Base-by-base conservation (phyloP, 257 asterid species). In the Primulina tabacum region DNA sequence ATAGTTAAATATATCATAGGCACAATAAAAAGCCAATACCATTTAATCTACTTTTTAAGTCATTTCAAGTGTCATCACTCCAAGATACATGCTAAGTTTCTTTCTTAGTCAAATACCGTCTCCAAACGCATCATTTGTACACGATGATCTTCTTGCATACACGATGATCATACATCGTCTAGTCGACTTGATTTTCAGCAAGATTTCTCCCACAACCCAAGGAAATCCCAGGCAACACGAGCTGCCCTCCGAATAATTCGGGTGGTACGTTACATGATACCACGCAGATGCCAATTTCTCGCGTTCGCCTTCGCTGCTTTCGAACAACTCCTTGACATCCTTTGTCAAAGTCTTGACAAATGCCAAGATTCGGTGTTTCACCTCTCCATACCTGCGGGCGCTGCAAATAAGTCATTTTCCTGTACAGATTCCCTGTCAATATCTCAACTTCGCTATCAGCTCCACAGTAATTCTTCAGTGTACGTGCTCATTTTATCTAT, bases 361-460 rank as follows among this genome's bases (percentile, higher is more conserved):
- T 53, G 79, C 90, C 83, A 86, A 60, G 40, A 93, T 83, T 5
- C 99, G 88, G 47, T 93, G 97, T 80, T 70, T 90, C 70, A 90
- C 83, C 77, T 93, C 99, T 4, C 86, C 83, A n/a, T 81, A 89
- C 65, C 97, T 86, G 79, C 97, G 74, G 70, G 1, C 87, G 75
- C 75, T 80, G 88, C 86, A 93, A 66, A 74, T 93, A 93, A 1
- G 70, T 20, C 4, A 88, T 86, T 68, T 84, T 90, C 62, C 80
- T 80, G 18, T 78, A 81, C 57, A 93, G 50, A 33, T 93, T 88
- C 28, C 97, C 99, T 0, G 97, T 87, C 69, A 90, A 81, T 60
- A 93, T 83, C 87, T 93, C 99, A 6, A 82, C 95, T 74, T 90
- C 99, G n/a, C 71, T 82, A 75, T 71, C 83, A 10, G 92, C 96